Evolutionary conservation across 192 early-diverging fungal species (phyloP).

Genomic region (Chytriomyces sp.): DNA sequence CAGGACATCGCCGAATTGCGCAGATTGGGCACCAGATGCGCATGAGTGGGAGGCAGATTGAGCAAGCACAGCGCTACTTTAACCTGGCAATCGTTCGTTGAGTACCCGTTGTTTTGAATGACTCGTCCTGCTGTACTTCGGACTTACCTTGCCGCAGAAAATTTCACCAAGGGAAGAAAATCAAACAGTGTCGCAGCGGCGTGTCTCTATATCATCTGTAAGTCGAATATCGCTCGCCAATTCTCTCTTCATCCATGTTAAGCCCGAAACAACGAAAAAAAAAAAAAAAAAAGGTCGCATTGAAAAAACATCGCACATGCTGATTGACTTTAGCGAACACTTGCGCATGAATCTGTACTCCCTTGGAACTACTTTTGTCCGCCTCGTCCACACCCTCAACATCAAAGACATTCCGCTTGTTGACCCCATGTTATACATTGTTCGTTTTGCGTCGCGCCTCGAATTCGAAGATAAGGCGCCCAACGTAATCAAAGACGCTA

Average conservation of each 20-base stretch:
- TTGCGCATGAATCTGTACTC: conserved; percentile 79
- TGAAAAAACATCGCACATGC: conserved; percentile 87
- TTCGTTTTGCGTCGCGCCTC: conserved; percentile 83
- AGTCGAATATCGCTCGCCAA: not conserved
- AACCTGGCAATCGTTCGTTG: conserved; percentile 72
- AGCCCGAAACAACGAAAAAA: no score
- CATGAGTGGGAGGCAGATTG: conserved; percentile 76
- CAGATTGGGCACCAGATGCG: conserved; percentile 71
- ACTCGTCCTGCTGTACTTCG: not conserved
- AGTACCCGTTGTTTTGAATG: conserved; percentile 43
- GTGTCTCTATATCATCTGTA: conserved; percentile 90
- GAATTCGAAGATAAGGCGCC: conserved; percentile 91
- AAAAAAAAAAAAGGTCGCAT: conserved; percentile 46
- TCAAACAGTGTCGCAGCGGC: conserved; percentile 78
- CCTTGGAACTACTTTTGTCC: conserved; percentile 83
- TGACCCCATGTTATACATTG: conserved; percentile 92
- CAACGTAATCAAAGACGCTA: conserved; percentile 77
- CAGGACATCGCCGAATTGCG: conserved; percentile 74
- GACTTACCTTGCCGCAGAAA: conserved; percentile 8
- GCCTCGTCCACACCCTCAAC: conserved; percentile 64
- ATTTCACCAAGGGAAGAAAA: conserved; percentile 83
- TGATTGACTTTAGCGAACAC: conserved; percentile 95
- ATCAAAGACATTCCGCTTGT: conserved; percentile 69
- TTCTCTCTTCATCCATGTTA: not conserved
- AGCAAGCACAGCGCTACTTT: conserved; percentile 83